Evolutionary conservation across 176 grass and related monocot genomes (phyloP).

Genomic region (Tillandsia leiboldiana): DNA sequence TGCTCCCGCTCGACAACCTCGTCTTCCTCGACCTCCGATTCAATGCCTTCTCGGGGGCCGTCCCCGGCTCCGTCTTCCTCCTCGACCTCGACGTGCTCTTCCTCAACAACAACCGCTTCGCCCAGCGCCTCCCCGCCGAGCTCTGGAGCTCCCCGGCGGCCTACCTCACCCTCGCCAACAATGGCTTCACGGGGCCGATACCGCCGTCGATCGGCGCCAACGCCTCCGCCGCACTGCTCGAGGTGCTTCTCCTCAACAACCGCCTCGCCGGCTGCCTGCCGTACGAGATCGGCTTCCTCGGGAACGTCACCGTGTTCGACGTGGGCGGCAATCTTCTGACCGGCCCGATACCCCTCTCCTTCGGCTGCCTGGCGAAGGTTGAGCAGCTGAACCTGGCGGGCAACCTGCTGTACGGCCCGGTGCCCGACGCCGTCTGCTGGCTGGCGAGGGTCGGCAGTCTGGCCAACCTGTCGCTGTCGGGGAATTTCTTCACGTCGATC

Average conservation of each 20-base stretch:
- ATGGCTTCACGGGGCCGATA: slow-evolving; percentile 51
- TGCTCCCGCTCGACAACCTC: slow-evolving; percentile 30
- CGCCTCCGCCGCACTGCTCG: slow-evolving; percentile 30
- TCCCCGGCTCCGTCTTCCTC: slow-evolving; percentile 41
- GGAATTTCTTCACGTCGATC: slow-evolving; percentile 67
- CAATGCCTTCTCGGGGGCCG: slow-evolving; percentile 33
- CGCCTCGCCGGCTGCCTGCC: slow-evolving; percentile 58
- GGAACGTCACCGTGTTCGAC: slow-evolving; percentile 51
- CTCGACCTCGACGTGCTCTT: slow-evolving; percentile 46
- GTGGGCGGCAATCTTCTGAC: slow-evolving; percentile 46
- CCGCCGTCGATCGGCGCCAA: slow-evolving; percentile 43
- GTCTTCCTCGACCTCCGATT: slow-evolving; percentile 81
- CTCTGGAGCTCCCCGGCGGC: slow-evolving; percentile 35
- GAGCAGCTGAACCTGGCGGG: slow-evolving; percentile 60
- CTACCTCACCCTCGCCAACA: slow-evolving; percentile 81
- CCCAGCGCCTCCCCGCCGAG: slow-evolving; percentile 31
- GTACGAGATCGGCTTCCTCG: slow-evolving; percentile 54
- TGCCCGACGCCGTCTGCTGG: slow-evolving; percentile 63
- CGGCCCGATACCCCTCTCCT: slow-evolving; percentile 64
- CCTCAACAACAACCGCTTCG: slow-evolving; percentile 79
- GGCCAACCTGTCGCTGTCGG: slow-evolving; percentile 53
- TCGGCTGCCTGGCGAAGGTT: slow-evolving; percentile 46
- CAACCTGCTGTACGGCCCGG: slow-evolving; percentile 52
- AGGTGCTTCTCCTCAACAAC: slow-evolving; percentile 89
- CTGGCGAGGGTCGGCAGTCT: slow-evolving; percentile 48